Conservation (phyloP, 306 rosid species). For the Sophora flavescens region DNA sequence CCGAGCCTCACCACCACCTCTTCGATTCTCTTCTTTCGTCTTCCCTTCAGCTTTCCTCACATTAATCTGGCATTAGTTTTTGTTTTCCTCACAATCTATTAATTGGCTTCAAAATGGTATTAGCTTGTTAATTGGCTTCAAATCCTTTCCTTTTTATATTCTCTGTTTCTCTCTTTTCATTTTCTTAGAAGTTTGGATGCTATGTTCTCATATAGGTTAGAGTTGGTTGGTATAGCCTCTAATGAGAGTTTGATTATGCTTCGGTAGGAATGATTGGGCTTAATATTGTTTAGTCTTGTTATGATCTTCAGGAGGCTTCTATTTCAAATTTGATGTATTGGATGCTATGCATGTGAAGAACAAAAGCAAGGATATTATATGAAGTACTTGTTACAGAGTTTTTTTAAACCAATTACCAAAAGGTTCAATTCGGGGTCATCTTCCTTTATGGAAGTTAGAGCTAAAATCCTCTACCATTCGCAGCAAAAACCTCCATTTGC, state of each 20-base stretch:
- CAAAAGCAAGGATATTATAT: too few relatives aligned
- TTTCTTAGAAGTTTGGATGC: background rate
- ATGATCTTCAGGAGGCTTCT: constrained; percentile 25
- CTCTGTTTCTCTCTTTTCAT: background rate
- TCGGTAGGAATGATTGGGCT: constrained; percentile 67
- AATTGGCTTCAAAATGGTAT: constrained; percentile 4
- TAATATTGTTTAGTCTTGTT: constrained; percentile 14
- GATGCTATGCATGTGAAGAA: background rate
- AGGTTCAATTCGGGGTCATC: too few relatives aligned
- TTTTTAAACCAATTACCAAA: too few relatives aligned
- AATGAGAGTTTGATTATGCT: constrained; percentile 47
- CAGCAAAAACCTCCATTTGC: too few relatives aligned
- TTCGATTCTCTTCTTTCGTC: too few relatives aligned
- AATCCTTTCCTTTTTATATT: constrained; percentile 1
- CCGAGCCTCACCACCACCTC: too few relatives aligned
- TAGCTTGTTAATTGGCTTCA: constrained; percentile 12
- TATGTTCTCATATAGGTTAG: constrained; percentile 30
- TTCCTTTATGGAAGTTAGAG: too few relatives aligned
- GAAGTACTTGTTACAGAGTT: too few relatives aligned
- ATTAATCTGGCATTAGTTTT: too few relatives aligned
- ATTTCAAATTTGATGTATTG: constrained; percentile 2
- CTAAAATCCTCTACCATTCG: too few relatives aligned
- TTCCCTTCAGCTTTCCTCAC: too few relatives aligned
- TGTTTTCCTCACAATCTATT: too few relatives aligned
- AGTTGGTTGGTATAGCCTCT: constrained; percentile 48